These are phyloP conservation scores for Spathaspora passalidarum DNA, from an alignment of 805 yeast species.

Conservation along the genomic window DNA sequence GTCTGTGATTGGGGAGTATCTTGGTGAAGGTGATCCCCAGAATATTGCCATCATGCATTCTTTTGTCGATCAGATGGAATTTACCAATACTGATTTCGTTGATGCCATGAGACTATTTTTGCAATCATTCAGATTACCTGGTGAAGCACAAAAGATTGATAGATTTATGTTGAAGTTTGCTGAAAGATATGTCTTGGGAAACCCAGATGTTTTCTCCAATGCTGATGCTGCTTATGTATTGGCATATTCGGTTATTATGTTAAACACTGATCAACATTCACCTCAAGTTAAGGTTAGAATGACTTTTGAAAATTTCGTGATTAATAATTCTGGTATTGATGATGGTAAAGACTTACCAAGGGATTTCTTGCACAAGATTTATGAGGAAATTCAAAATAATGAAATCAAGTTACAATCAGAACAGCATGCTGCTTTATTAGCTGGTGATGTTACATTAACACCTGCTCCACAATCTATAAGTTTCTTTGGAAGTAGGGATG, in stretches of 20 bases:
- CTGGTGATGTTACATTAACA: constrained; percentile 49
- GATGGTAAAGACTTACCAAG: constrained; percentile 82
- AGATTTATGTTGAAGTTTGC: constrained; percentile 97
- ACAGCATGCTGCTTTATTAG: constrained; percentile 84
- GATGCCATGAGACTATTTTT: constrained; percentile 82
- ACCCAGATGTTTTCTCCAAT: constrained; percentile 81
- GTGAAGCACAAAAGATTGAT: constrained; percentile 97
- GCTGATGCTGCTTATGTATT: constrained; percentile 93
- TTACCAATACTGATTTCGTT: constrained; percentile 64
- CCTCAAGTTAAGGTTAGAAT: constrained; percentile 81
- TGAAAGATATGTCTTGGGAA: constrained; percentile 82
- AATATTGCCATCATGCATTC: constrained; percentile 87
- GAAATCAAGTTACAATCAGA: constrained; percentile 92
- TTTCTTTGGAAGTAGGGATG: constrained; percentile 68
- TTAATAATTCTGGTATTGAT: constrained; percentile 88
- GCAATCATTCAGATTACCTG: constrained; percentile 91
- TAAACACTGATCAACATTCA: constrained; percentile 93
- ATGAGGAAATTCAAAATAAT: constrained; percentile 71
- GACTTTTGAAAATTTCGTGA: constrained; percentile 83
- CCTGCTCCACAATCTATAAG: constrained; percentile 43
- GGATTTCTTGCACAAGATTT: constrained; percentile 67
- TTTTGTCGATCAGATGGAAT: constrained; percentile 86
- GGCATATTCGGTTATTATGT: constrained; percentile 87
- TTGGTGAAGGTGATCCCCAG: constrained; percentile 83
- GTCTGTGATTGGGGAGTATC: constrained; percentile 80